Evolutionary conservation across 1,284 basidiomycete species (phyloP).

Genomic region (Naganishia liquefaciens): DNA sequence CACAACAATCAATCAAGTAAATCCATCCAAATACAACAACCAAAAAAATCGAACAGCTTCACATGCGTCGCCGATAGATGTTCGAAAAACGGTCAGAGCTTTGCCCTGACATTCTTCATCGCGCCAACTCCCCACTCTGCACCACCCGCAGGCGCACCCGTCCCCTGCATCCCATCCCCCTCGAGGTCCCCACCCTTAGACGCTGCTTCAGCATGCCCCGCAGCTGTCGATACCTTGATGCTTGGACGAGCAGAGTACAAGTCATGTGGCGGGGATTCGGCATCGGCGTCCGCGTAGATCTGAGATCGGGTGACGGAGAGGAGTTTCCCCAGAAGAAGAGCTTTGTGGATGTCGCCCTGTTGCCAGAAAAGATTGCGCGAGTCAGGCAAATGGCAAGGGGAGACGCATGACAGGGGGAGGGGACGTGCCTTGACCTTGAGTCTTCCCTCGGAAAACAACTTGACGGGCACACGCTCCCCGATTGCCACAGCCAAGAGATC

Average conservation of each 20-base stretch:
- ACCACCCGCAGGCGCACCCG: conserved; percentile 19
- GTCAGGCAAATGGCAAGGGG: background rate
- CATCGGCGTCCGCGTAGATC: conserved; percentile 26
- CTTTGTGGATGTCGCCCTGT: conserved; percentile 28
- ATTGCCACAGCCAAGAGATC: conserved; percentile 26
- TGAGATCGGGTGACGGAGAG: conserved; percentile 29
- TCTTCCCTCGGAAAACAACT: conserved; percentile 21
- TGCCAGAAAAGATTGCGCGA: background rate
- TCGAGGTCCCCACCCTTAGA: conserved; percentile 4
- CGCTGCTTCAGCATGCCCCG: background rate
- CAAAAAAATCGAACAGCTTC: background rate
- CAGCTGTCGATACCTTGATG: background rate
- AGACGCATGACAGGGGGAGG: background rate
- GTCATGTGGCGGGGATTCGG: conserved; percentile 16
- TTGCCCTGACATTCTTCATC: conserved; percentile 2
- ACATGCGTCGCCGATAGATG: background rate
- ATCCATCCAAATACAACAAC: background rate
- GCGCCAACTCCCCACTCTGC: conserved; percentile 15
- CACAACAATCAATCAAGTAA: no score
- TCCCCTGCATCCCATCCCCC: conserved; percentile 25
- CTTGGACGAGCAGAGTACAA: conserved; percentile 1
- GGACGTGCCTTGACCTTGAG: conserved; percentile 15
- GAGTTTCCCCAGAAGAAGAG: conserved; percentile 24
- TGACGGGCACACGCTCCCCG: conserved; percentile 26
- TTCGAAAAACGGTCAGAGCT: background rate